Evolutionary conservation across 192 early-diverging fungal genomes (phyloP), one percentile per base, ranked within the genome.

Genomic region (Podila epigama): DNA sequence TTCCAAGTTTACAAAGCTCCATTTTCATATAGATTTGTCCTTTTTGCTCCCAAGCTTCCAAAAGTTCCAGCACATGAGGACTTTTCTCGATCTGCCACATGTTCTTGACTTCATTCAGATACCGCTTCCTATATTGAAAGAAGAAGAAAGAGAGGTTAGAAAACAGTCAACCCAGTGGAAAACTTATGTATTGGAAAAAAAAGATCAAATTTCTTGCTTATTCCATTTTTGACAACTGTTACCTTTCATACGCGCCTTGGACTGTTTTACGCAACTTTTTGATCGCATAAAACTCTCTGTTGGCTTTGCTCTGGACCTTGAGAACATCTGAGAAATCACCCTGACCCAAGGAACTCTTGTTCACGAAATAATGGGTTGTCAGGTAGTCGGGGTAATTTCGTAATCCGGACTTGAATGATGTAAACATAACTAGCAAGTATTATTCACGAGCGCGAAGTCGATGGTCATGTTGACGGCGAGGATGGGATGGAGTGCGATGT

Each of bases 21-120:
- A 93, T 91, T 67, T 96, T 94, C 64, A 99, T 81, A 68, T 93
- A 95, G 29, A 99, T 78, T 68, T 89, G 87, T 3, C 95, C 96
- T 32, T 82, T 81, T 79, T 99, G 95, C 60, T 96, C 94, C 97
- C 97, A 99, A 1, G 97, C 95, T 68, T 85, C 82, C 36, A 90
- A 40, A 6, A 99, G 75, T 53, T 89, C 77, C 34, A 97, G 82
- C 56, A 92, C 89, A 59, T 93, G 82, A 1, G 80, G 83, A 60
- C 75, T 67, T 8, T 66, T 66, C 37, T 88, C 84, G 12, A 96
- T 58, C 7, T 80, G 61, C 86, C 91, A 93, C 84, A 96, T 75
- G 25, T 95, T 84, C 53, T 90, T 87, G 7, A 94, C 94, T 80
- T 99, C 97, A 36, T 90, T 85, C 58, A 99, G 66, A 32, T 91